These are phyloP conservation scores for Psophocarpus tetragonolobus DNA, from an alignment of 306 rosid genomes.

Conservation along the genomic window DNA sequence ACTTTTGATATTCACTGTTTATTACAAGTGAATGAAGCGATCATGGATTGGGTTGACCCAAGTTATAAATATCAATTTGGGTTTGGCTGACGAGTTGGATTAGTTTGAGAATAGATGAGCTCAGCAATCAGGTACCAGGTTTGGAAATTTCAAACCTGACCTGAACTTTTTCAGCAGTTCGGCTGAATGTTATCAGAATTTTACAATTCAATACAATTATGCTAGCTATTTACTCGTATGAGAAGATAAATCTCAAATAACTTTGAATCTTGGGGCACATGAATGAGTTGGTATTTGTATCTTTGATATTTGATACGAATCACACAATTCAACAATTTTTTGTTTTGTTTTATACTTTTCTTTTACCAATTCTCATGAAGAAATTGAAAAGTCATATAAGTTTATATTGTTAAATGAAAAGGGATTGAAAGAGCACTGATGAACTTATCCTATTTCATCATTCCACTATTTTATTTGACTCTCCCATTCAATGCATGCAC, in stretches of 20 bases:
- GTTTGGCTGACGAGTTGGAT: neutral
- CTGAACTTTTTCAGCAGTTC: neutral
- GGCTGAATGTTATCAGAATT: neutral
- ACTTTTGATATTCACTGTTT: conserved; percentile 9
- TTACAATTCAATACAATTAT: neutral
- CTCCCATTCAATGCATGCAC: neutral
- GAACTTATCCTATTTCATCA: neutral
- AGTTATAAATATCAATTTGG: neutral
- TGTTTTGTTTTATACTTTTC: neutral
- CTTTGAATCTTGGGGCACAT: neutral
- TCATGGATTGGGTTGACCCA: neutral
- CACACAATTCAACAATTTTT: neutral
- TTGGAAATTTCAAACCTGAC: neutral
- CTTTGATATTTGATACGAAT: neutral
- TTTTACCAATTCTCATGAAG: neutral
- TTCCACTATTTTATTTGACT: neutral
- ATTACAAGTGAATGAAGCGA: too few relatives aligned
- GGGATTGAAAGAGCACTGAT: neutral
- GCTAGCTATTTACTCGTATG: neutral
- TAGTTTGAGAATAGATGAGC: neutral
- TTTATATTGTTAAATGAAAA: neutral
- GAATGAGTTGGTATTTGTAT: neutral
- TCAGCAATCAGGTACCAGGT: neutral
- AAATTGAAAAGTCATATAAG: neutral
- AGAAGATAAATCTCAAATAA: neutral